Conservation (phyloP, 2,329 filamentous ascomycete genomes). For the Ophiostoma ips region DNA sequence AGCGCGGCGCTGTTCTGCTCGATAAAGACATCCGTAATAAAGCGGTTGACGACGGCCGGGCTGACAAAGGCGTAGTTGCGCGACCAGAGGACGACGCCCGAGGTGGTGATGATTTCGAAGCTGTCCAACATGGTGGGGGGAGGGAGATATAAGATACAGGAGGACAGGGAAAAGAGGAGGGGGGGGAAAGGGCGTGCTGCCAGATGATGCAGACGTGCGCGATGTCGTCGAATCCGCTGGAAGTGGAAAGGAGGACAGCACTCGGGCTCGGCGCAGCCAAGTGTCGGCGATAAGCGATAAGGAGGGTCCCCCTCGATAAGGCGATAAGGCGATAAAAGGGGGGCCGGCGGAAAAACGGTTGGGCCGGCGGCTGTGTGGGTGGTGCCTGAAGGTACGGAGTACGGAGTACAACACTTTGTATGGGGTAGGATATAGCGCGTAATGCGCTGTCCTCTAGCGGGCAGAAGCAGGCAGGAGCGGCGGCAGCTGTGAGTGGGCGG, state of each 20-base stretch:
- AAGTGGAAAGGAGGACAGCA: background rate
- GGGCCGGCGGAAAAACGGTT: slow-evolving; percentile 4
- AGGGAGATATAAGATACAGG: no score
- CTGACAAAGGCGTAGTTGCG: slow-evolving; percentile 69
- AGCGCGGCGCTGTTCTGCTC: slow-evolving; percentile 68
- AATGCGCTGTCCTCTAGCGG: background rate
- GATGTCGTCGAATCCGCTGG: background rate
- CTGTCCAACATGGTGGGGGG: slow-evolving; percentile 65
- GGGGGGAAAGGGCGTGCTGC: background rate
- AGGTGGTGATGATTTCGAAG: slow-evolving; percentile 92
- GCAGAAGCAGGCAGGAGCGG: background rate
- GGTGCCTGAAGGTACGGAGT: background rate
- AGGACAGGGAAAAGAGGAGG: background rate
- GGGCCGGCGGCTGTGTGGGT: background rate
- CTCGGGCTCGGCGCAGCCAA: no score
- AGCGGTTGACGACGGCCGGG: slow-evolving; percentile 75
- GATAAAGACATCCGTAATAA: slow-evolving; percentile 95
- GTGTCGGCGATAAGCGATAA: slow-evolving; percentile 5
- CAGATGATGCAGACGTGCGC: no score
- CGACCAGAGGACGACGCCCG: slow-evolving; percentile 94
- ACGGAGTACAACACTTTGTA: background rate
- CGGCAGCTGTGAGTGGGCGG: no score
- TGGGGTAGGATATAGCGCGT: no score
- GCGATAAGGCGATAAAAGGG: background rate
- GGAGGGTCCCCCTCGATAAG: background rate